These are phyloP conservation scores for Dunaliella primolecta DNA, from an alignment of 139 green algal genomes.

Conservation along the genomic window DNA sequence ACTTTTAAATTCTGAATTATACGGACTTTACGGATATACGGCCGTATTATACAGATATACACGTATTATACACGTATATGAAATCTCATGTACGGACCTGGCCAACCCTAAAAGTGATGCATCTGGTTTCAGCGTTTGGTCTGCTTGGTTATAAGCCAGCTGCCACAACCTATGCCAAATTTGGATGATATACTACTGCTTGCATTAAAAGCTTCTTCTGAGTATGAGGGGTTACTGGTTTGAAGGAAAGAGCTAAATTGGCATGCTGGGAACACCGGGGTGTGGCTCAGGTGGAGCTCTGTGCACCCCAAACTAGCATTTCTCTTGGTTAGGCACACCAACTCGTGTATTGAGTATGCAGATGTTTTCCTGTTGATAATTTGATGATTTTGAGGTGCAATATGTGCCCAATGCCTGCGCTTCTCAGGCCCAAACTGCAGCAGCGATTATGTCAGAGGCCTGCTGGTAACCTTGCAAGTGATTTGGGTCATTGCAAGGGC, in stretches of 20 bases:
- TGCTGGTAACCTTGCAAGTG: not conserved
- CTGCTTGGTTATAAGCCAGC: not conserved
- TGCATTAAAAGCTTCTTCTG: not conserved
- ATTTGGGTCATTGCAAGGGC: not conserved
- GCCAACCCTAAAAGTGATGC: no score
- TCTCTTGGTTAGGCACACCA: not conserved
- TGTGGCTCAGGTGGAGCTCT: not conserved
- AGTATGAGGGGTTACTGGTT: not conserved
- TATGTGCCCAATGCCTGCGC: not conserved
- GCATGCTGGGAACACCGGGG: not conserved
- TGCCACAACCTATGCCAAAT: not conserved
- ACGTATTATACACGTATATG: not conserved
- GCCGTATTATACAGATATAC: not conserved
- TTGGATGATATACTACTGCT: not conserved
- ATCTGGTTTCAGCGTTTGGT: no score
- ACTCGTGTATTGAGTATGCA: not conserved
- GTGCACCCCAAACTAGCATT: not conserved
- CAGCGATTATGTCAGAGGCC: not conserved
- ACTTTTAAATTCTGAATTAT: no score
- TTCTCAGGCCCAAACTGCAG: not conserved
- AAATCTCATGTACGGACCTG: not conserved
- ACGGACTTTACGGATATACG: no score
- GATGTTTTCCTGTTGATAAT: not conserved
- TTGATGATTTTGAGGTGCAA: not conserved
- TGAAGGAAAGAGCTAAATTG: not conserved